These are phyloP conservation scores for Exsudoporus frostii DNA, from an alignment of 768 basidiomycete species.

Conservation along the genomic window DNA sequence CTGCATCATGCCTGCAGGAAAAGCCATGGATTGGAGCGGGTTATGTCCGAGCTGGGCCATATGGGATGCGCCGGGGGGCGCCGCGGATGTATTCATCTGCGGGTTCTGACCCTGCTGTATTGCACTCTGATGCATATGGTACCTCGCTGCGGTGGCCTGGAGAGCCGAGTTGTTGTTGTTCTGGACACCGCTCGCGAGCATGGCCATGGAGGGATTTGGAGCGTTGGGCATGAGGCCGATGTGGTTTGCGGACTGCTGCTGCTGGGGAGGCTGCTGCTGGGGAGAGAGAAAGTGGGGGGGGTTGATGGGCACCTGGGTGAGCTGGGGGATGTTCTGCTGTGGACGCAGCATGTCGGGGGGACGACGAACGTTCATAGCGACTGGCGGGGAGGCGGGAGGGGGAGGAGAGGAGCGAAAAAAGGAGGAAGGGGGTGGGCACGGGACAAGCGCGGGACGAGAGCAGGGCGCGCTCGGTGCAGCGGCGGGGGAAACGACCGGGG, in stretches of 20 bases:
- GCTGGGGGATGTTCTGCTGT: conserved; percentile 40
- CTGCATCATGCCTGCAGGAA: conserved; percentile 42
- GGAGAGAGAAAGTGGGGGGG: conserved; percentile 36
- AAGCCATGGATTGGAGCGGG: conserved; percentile 41
- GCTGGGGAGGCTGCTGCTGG: conserved; percentile 36
- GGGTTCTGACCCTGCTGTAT: conserved; percentile 39
- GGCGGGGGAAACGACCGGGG: conserved; percentile 3
- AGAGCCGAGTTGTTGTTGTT: conserved; percentile 19
- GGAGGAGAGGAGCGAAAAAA: conserved; percentile 5
- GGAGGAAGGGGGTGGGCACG: neutral
- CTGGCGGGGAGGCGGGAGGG: neutral
- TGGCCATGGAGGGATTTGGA: conserved; percentile 37
- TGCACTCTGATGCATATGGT: conserved; percentile 35
- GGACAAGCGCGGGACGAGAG: neutral
- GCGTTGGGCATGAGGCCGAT: conserved; percentile 37
- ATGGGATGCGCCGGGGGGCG: conserved; percentile 27
- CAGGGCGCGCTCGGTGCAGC: neutral
- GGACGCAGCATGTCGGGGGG: conserved; percentile 44
- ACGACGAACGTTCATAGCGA: conserved; percentile 48
- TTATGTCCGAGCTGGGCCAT: conserved; percentile 31
- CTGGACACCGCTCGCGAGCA: conserved; percentile 35
- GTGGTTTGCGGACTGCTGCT: conserved; percentile 33
- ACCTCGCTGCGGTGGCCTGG: conserved; percentile 25
- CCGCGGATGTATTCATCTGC: conserved; percentile 33
- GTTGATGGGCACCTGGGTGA: conserved; percentile 36